Evolutionary conservation across 768 basidiomycete genomes (phyloP), one percentile per base, ranked within the genome.

Genomic region (Royoungia palumana): DNA sequence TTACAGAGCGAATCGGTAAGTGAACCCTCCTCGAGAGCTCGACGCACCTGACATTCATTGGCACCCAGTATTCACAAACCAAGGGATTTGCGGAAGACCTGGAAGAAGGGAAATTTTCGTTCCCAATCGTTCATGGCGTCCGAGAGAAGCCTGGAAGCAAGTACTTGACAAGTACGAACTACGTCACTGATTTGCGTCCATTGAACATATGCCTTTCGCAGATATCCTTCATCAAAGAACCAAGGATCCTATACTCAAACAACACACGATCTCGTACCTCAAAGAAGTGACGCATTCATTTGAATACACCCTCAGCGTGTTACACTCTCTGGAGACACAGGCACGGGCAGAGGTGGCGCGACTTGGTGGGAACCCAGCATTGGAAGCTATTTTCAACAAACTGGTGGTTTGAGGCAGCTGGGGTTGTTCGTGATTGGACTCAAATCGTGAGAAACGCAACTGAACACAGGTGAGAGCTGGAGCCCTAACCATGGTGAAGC

Each of bases 71-170:
- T 62, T 72, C 83, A 2, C 78, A 80, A 38, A 89, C 85, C 64
- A 90, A 90, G 63, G 88, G 88, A 2, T 95, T 90, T 65, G 89
- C 89, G 0, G 94, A 98, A 68, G 95, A 98, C 63, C 74, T 98
- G 12, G 87, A 90, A 0, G 95, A 97, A 70, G 95, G 95, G 6
- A 98, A 98, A 67, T 98, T 98, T 73, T 94, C 91, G 5, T 98
- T 98, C 70, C 94, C 94, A 0, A 77, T 97, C 27, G 85, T 98
- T 1, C 95, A 97, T 65, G 84, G 88, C 19, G 84, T 97, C 39
- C 82, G 87, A 24, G 79, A 87, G 6, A 83, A 93, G 62, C 75
- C 72, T 10, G 76, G 82, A 1, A 92, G 91, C 66, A 77, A 82
- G 25, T 87, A 87, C 65, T 77, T 98, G 27, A 74, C 95, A 46